A percentile compares a stretch with the other conserved stretches of the same genome.
Conservation (phyloP, 768 basidiomycete genomes). For the Chiua virens region DNA sequence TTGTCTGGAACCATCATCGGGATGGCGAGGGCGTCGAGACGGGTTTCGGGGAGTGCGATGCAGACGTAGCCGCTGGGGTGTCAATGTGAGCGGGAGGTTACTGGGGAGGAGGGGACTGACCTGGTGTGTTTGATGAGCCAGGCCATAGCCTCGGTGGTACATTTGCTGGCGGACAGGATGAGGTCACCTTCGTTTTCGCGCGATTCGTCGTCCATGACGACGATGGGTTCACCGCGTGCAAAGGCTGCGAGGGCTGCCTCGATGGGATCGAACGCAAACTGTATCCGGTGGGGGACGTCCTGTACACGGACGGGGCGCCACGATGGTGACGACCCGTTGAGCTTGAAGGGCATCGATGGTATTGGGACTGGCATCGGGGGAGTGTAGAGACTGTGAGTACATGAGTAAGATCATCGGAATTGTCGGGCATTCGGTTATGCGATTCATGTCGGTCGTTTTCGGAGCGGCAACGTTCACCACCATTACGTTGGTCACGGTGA, state of each 20-base stretch:
- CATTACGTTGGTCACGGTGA: no score
- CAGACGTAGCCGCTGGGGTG: constrained; percentile 87
- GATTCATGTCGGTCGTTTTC: no score
- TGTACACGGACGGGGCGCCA: constrained; percentile 26
- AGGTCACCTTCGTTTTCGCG: constrained; percentile 98
- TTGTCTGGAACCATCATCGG: constrained; percentile 95
- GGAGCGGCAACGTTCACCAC: no score
- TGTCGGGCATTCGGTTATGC: no score
- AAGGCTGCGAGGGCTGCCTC: constrained; percentile 79
- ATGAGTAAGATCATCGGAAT: no score
- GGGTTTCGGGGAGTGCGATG: constrained; percentile 72
- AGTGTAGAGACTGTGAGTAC: not conserved
- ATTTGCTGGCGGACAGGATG: constrained; percentile 90
- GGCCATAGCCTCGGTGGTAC: no score
- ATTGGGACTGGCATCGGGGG: constrained; percentile 8
- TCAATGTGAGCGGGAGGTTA: no score
- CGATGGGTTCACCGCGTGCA: constrained; percentile 81
- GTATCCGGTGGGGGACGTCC: constrained; percentile 22
- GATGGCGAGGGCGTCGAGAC: constrained; percentile 75
- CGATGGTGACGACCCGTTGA: constrained; percentile 7
- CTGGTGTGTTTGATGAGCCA: constrained; percentile 80
- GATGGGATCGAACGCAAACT: constrained; percentile 76
- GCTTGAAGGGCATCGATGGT: not conserved
- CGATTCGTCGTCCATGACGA: constrained; percentile 96
- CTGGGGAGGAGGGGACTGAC: not conserved